Base-by-base conservation (phyloP, 306 rosid genomes). In the Vigna nakashimae region DNA sequence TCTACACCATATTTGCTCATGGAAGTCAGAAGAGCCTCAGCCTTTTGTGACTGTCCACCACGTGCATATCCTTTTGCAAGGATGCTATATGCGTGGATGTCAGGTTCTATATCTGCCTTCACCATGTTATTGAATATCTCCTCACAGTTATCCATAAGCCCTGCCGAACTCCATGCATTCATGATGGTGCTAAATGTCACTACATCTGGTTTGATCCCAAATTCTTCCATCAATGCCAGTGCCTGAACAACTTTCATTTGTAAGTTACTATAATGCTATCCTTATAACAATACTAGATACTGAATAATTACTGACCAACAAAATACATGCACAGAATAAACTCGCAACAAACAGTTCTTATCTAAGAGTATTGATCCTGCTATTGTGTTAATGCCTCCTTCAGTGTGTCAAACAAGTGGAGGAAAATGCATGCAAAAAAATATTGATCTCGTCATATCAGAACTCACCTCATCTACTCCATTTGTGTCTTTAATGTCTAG, bases 61-160 rank as follows among this genome's bases (percentile, higher is more conserved):
- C 98, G 97, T 11, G 85, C 97, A 32, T 90, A 95, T 77, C 97
- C 98, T 89, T 95, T 95, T 34, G 98, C 97, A 46, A 95, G 97
- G 82, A 95, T 95, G 79, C 97, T 85, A 75, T 88, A 95, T 20
- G 91, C 91, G 26, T 95, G 97, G 76, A 85, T 76, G 76, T 95
- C 98, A 14, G 98, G 97, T 69, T 92, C 98, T 65, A 91, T 88
- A 59, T 82, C 88, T 12, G 91, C 84, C 80, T 84, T 89, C 58
- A 89, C 83, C 97, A 95, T 95, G 84, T 92, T 93, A 43, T 89
- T 80, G 83, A 95, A 95, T 87, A 95, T 85, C 83, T 86, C 93
- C 85, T 80, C 90, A 45, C 97, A 89, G 68, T 92, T 92, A 66
- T 87, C 80, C 97, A 92, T 95, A 50, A 87, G 89, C 77, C 97